Conservation (phyloP, 176 grass and related monocot species). For the Cymbopogon citratus region DNA sequence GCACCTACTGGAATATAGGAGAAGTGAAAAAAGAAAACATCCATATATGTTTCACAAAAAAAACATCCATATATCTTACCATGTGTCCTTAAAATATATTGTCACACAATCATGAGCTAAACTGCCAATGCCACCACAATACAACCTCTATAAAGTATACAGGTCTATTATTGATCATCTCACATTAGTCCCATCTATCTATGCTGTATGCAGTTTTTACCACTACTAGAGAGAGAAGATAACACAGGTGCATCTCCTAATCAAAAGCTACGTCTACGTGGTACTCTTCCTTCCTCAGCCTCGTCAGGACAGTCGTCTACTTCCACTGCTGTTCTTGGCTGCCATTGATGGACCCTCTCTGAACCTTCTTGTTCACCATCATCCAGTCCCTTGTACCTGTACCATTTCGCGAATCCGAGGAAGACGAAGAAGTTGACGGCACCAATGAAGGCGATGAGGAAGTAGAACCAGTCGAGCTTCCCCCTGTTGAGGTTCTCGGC, state of each 20-base stretch:
- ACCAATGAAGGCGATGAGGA: conserved; percentile 36
- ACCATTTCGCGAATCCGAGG: conserved; percentile 52
- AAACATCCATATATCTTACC: too few species aligned
- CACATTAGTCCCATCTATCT: too few species aligned
- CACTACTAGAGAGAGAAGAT: not conserved
- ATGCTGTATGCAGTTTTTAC: too few species aligned
- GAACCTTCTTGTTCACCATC: not conserved
- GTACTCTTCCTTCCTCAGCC: not conserved
- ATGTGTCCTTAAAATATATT: too few species aligned
- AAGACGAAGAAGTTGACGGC: conserved; percentile 48
- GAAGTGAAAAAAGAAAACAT: too few species aligned
- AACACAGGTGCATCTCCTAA: not conserved
- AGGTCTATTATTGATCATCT: too few species aligned
- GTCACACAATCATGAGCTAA: too few species aligned
- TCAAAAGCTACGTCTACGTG: not conserved
- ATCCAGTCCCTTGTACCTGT: conserved; percentile 46
- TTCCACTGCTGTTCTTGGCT: not conserved
- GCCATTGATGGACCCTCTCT: not conserved
- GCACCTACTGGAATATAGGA: too few species aligned
- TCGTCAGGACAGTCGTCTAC: not conserved
- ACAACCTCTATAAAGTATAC: too few species aligned
- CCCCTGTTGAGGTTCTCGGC: conserved; percentile 58
- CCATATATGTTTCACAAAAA: too few species aligned
- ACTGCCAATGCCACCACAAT: too few species aligned
- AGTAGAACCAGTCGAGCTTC: conserved; percentile 58